Base-by-base conservation (phyloP, 768 basidiomycete species). In the Calocybe cyanea region DNA sequence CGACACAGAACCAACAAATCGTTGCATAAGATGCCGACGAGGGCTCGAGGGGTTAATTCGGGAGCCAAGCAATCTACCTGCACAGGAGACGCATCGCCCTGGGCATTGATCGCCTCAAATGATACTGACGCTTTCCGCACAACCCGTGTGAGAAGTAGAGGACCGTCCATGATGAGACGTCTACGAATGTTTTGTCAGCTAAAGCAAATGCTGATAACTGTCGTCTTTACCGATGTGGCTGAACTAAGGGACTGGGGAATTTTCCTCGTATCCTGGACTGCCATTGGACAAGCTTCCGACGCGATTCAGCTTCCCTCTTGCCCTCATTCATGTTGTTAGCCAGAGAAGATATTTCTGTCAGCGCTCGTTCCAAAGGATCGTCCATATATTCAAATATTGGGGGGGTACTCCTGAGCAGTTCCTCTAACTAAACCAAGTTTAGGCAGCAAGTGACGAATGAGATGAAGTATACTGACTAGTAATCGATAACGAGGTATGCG, bases 241-340 rank as follows among this genome's bases (percentile, higher is more conserved):
- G 96, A 28, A 99, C 96, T 30, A 99, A 72, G n/a, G 96, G 94
- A 48, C 92, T 94, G 7, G 92, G 93, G 64, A 96, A 97, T 60
- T 81, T 88, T 15, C 92, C 90, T 31, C 85, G 76, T 57, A 99
- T 97, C 55, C 91, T 77, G 28, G 83, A 59, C 66, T 93, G 92
- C 90, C 89, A 93, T 58, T 87, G 82, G 14, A 97, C 88, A 19
- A 98, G 80, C 59, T 92, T 89, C 37, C 85, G 78, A 17, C 96
- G 77, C 1, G 90, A 93, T 67, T 99, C 96, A 2, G 92, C 78
- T 55, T 97, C 94, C 1, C 96, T 82, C 64, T 97, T 98, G 51
- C 92, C 92, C 68, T 99, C 96, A 63, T 99, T 99, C 90, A 99
- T 96, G 58, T 89, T 88, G 40, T 81, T 90, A 2, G 96, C 93